phyloP scores from a whole-genome alignment of 495 filamentous ascomycete species.

The Penicillium soppii region DNA sequence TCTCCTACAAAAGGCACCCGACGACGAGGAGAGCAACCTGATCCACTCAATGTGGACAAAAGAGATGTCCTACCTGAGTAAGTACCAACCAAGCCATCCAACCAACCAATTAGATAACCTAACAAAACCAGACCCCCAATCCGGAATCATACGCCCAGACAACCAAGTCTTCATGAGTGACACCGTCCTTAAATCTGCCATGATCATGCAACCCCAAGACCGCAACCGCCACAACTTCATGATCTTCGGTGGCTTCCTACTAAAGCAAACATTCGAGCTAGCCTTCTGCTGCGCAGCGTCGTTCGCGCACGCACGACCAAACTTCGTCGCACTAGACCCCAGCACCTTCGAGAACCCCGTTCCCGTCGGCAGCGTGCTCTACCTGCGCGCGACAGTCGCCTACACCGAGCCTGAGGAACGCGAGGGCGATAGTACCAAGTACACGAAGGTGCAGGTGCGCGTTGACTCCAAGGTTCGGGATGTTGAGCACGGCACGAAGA shows the following conservation, averaged over 20 bases:
- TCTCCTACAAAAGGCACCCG: constrained; percentile 69
- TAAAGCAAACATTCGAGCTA: constrained; percentile 81
- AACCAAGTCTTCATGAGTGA: constrained; percentile 67
- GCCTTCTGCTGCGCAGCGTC: constrained; percentile 87
- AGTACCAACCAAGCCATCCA: constrained; percentile 8
- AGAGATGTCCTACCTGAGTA: constrained; percentile 64
- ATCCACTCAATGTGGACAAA: constrained; percentile 80
- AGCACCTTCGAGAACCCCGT: constrained; percentile 83
- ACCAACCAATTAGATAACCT: constrained; percentile 1
- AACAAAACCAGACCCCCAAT: constrained; percentile 53
- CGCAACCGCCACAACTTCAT: constrained; percentile 85
- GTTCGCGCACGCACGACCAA: constrained; percentile 71
- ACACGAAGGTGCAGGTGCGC: constrained; percentile 70
- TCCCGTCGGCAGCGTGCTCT: constrained; percentile 79
- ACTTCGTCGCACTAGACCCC: constrained; percentile 75
- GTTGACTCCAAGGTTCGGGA: constrained; percentile 76
- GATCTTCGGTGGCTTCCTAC: constrained; percentile 85
- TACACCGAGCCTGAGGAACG: constrained; percentile 68
- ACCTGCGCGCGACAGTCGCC: constrained; percentile 72
- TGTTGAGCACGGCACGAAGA: constrained; percentile 72
- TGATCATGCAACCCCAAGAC: constrained; percentile 87
- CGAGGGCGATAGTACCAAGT: constrained; percentile 38
- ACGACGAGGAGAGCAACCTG: constrained; percentile 72
- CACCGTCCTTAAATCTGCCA: constrained; percentile 65
- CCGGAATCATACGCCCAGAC: constrained; percentile 52